Conservation (phyloP, 139 green algal species). For the Tetradesmus lagerheimii region DNA sequence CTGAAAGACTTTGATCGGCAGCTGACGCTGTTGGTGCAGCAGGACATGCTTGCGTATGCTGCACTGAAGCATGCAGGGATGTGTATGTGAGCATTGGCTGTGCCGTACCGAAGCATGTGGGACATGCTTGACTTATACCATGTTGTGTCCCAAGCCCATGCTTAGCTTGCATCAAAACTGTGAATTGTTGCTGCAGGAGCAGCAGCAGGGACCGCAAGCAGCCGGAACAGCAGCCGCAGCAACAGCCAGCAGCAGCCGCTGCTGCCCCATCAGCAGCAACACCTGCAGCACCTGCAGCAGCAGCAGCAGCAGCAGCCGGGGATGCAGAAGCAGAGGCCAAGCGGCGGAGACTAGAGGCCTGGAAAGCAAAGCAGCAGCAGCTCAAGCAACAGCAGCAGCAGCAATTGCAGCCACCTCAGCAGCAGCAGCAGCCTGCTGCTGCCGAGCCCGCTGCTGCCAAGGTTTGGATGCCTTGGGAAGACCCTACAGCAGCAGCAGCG, state of each 20-base stretch:
- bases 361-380: conserved; percentile 52
- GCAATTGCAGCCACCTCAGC: not conserved
- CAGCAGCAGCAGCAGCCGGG: not conserved
- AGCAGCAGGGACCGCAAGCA: not conserved
- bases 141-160: too few relatives aligned
- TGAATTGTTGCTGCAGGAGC: not conserved
- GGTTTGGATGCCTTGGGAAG: conserved; percentile 71
- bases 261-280: not conserved
- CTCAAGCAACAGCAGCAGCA: conserved; percentile 18
- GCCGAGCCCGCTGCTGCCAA: not conserved
- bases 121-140: too few relatives aligned
- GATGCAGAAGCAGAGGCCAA: conserved; percentile 43
- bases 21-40: not conserved
- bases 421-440: conserved; percentile 45
- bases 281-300: not conserved
- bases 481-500: conserved; percentile 35
- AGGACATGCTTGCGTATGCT: too few relatives aligned
- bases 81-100: too few relatives aligned
- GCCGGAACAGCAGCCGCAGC: not conserved
- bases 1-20: not conserved
- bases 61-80: too few relatives aligned
- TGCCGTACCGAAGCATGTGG: too few relatives aligned
- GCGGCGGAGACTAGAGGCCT: conserved; percentile 54
- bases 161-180: not conserved
- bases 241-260: not conserved